These are phyloP conservation scores for Earliella scabrosa DNA, from an alignment of 1,284 basidiomycete species.

Conservation along the genomic window DNA sequence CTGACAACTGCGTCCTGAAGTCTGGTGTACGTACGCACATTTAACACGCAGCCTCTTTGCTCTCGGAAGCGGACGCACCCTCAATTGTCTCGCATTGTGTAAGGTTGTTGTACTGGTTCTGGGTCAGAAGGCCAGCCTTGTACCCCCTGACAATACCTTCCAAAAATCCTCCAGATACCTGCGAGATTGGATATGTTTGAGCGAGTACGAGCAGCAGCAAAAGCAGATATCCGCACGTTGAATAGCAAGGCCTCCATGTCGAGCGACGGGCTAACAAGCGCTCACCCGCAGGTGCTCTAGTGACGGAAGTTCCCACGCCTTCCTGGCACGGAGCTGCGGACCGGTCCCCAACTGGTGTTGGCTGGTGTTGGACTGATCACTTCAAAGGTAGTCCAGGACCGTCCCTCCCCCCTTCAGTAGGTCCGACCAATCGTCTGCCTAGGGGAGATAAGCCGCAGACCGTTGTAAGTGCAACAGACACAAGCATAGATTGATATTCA, in stretches of 20 bases:
- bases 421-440: too few species aligned
- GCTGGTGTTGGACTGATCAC: too few species aligned
- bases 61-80: constrained; percentile 51
- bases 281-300: constrained; percentile 7
- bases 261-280: constrained; percentile 14
- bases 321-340: not conserved
- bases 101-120: constrained; percentile 91
- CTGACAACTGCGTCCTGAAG: constrained; percentile 89
- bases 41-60: not conserved
- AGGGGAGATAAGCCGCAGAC: too few species aligned
- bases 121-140: constrained; percentile 90
- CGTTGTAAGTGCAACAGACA: too few species aligned
- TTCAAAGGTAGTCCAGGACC: too few species aligned
- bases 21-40: constrained; percentile 51
- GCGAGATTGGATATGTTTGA: constrained; percentile 1
- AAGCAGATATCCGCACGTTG: constrained; percentile 63
- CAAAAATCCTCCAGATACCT: constrained; percentile 86
- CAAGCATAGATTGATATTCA: too few species aligned
- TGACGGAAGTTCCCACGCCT: constrained; percentile 18
- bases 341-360: too few species aligned
- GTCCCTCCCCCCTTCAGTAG: too few species aligned
- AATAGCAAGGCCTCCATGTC: constrained; percentile 87
- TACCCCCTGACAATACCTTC: constrained; percentile 96
- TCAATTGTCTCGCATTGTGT: constrained; percentile 98
- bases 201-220: not conserved